Evolutionary conservation across 768 basidiomycete species (phyloP).

Genomic region (Leccinum boreale): DNA sequence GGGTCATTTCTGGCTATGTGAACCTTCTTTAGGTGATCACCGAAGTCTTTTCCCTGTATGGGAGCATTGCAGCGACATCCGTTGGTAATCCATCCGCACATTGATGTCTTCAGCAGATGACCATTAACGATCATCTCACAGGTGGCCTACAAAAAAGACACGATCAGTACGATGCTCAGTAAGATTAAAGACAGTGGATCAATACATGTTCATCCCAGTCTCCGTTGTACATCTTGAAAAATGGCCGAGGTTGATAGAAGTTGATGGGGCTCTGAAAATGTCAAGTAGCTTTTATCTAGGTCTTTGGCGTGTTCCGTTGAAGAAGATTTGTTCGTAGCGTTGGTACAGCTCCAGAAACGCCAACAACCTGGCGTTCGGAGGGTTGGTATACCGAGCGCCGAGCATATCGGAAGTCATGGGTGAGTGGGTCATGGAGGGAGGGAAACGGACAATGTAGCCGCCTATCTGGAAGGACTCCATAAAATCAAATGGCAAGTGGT

Average conservation of each 20-base stretch:
- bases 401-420: not conserved
- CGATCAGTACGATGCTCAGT: not conserved
- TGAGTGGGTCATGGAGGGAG: not conserved
- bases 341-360: constrained; percentile 17
- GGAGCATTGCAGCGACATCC: constrained; percentile 6
- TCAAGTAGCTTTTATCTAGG: constrained; percentile 5
- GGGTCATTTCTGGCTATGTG: constrained; percentile 2
- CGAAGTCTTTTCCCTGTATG: constrained; percentile 14
- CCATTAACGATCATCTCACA: constrained; percentile 9
- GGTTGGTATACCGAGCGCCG: not conserved
- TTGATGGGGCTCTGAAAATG: not conserved
- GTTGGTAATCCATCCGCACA: constrained; percentile 11
- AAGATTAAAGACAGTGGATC: not conserved
- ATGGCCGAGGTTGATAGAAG: not conserved
- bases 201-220: constrained; percentile 14
- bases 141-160: constrained; percentile 1
- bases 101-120: not conserved
- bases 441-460: not conserved
- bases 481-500: not conserved
- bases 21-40: constrained; percentile 10
- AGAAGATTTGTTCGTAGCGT: not conserved
- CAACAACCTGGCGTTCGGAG: constrained; percentile 1
- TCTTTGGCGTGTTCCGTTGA: not conserved
- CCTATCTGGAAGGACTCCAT: not conserved
- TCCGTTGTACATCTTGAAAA: constrained; percentile 6